Percentiles rank a stretch among this genome's conserved stretches.
Evolutionary conservation across 31 red algal genomes (phyloP).

Genomic region (Porphyra umbilicalis): DNA sequence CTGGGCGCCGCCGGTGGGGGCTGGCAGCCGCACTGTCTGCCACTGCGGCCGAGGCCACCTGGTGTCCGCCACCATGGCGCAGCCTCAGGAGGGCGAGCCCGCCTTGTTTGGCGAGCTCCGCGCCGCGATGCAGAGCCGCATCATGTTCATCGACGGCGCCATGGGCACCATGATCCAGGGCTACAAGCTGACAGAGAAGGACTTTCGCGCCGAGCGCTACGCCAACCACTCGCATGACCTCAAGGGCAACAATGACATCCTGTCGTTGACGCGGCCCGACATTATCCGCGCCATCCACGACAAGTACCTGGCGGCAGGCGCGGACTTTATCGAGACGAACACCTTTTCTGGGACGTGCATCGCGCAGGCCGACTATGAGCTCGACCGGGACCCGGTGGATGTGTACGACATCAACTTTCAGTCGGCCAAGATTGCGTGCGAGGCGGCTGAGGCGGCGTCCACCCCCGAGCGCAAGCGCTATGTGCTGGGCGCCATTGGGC

Average conservation of each 20-base stretch:
- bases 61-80: neutral
- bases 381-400: constrained; percentile 70
- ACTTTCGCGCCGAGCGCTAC: constrained; percentile 85
- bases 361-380: constrained; percentile 83
- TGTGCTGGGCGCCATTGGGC: constrained; percentile 81
- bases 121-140: constrained; percentile 44
- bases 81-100: constrained; percentile 34
- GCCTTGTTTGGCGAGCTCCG: constrained; percentile 73
- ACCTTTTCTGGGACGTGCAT: constrained; percentile 86
- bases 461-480: constrained; percentile 40
- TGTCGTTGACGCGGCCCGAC: constrained; percentile 81
- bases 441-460: constrained; percentile 49
- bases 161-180: constrained; percentile 92
- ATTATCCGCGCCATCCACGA: constrained; percentile 87
- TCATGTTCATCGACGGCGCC: constrained; percentile 89
- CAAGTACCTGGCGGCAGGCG: constrained; percentile 64
- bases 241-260: constrained; percentile 87
- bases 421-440: constrained; percentile 44
- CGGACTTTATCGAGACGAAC: constrained; percentile 91
- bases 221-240: constrained; percentile 70
- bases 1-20: too few relatives aligned
- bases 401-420: constrained; percentile 83
- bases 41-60: neutral
- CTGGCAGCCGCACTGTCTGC: too few relatives aligned
- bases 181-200: constrained; percentile 69